A percentile compares a stretch with the other conserved stretches of the same genome.
These are phyloP conservation scores for Pisolithus tinctorius DNA, from an alignment of 768 basidiomycete species.

Conservation along the genomic window DNA sequence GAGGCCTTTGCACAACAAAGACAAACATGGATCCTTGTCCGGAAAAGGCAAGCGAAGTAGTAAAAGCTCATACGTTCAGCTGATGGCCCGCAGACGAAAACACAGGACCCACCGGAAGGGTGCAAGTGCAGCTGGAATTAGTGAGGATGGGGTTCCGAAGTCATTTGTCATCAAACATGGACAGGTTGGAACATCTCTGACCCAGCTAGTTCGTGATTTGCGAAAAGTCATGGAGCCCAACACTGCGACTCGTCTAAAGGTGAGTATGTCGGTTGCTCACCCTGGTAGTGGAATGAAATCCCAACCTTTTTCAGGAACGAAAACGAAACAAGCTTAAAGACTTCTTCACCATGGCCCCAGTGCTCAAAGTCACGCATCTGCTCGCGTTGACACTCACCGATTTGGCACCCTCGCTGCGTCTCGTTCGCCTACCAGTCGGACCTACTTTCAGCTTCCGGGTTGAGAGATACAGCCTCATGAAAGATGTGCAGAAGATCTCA, in stretches of 20 bases:
- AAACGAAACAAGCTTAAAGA: constrained; percentile 88
- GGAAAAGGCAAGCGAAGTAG: constrained; percentile 15
- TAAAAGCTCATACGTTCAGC: background rate
- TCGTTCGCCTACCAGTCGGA: constrained; percentile 82
- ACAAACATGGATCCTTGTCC: constrained; percentile 18
- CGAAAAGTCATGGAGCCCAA: constrained; percentile 98
- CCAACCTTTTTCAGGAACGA: constrained; percentile 60
- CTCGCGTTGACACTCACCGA: constrained; percentile 88
- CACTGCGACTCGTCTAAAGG: constrained; percentile 87
- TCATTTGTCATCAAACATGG: constrained; percentile 98
- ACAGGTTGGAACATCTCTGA: constrained; percentile 78
- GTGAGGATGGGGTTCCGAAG: constrained; percentile 53
- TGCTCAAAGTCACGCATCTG: constrained; percentile 86
- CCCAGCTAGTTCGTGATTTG: constrained; percentile 88
- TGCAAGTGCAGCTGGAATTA: constrained; percentile 28
- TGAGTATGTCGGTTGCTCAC: constrained; percentile 27
- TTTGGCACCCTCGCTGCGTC: constrained; percentile 77
- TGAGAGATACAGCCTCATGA: constrained; percentile 88
- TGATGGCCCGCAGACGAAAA: constrained; percentile 72
- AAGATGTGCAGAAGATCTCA: constrained; percentile 66
- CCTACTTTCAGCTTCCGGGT: constrained; percentile 92
- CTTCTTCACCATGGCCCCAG: constrained; percentile 86
- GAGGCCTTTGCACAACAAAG: constrained; percentile 12
- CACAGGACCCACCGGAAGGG: constrained; percentile 78
- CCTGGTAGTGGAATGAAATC: constrained; percentile 7